These are phyloP conservation scores for Thecaphora frezii DNA, from an alignment of 1,284 basidiomycete genomes.

Conservation along the genomic window DNA sequence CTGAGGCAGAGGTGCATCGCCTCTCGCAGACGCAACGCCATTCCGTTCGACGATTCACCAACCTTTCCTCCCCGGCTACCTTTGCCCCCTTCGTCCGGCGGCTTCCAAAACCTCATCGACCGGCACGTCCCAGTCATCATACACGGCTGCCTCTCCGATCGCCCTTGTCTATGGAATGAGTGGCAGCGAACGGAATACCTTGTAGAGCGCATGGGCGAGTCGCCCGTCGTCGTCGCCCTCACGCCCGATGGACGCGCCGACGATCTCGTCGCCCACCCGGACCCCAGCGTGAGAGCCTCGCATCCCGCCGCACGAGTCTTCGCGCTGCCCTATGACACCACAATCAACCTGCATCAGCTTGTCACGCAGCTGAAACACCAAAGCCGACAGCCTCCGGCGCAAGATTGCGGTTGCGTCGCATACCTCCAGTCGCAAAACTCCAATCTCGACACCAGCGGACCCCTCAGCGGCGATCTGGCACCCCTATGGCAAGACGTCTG, in stretches of 20 bases:
- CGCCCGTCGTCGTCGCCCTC: slow-evolving; percentile 36
- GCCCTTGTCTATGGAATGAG: slow-evolving; percentile 5
- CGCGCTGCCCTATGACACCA: slow-evolving; percentile 39
- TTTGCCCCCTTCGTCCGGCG: slow-evolving; percentile 7
- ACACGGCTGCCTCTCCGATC: slow-evolving; percentile 15
- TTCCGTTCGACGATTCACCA: slow-evolving; percentile 6
- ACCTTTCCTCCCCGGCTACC: slow-evolving; percentile 12
- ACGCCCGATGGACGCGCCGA: slow-evolving; percentile 51
- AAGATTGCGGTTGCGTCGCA: slow-evolving; percentile 9
- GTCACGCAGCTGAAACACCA: slow-evolving; percentile 10
- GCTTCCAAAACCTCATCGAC: slow-evolving; percentile 17
- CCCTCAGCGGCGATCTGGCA: slow-evolving; percentile 31
- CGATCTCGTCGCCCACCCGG: slow-evolving; percentile 27
- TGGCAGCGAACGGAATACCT: slow-evolving; percentile 44
- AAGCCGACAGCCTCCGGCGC: too few species aligned
- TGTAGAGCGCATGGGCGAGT: slow-evolving; percentile 22
- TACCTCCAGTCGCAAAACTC: slow-evolving; percentile 53
- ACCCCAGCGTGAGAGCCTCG: slow-evolving; percentile 1
- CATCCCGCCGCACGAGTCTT: slow-evolving; percentile 20
- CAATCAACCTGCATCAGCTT: slow-evolving; percentile 29
- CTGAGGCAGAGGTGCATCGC: slow-evolving; percentile 17
- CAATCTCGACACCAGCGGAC: slow-evolving; percentile 29
- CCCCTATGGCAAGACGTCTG: slow-evolving; percentile 36
- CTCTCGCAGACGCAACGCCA: slow-evolving; percentile 10
- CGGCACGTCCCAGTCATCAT: slow-evolving; percentile 36